Evolutionary conservation across 2,329 filamentous ascomycete genomes (phyloP).

Genomic region (Aspergillus terreus): DNA sequence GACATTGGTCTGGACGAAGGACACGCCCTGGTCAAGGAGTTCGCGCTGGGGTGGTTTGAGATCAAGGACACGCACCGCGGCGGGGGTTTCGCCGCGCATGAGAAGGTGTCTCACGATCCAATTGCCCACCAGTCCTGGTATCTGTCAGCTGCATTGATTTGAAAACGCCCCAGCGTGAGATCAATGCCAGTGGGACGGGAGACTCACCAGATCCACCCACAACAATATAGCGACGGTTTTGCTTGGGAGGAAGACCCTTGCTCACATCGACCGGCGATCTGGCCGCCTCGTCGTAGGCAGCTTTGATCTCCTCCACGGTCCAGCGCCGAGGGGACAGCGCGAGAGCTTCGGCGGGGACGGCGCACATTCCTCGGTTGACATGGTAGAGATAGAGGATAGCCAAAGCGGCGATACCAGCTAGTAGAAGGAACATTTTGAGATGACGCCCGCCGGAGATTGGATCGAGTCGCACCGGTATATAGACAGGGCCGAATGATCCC

Average conservation of each 20-base stretch:
- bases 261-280: constrained; percentile 29
- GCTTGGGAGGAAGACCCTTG: constrained; percentile 34
- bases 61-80: constrained; percentile 54
- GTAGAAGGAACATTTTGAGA: constrained; percentile 10
- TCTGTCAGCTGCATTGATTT: constrained; percentile 3
- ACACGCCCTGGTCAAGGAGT: constrained; percentile 43
- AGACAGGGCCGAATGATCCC: no score
- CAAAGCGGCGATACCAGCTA: constrained; percentile 16
- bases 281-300: constrained; percentile 26
- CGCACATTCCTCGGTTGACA: constrained; percentile 26
- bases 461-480: no score
- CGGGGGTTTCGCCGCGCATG: constrained; percentile 49
- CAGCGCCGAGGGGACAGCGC: constrained; percentile 27
- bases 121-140: constrained; percentile 52
- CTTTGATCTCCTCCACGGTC: constrained; percentile 31
- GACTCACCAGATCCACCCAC: constrained; percentile 37
- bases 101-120: constrained; percentile 54
- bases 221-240: constrained; percentile 36
- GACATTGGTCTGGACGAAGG: constrained; percentile 50
- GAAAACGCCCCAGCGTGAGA: not conserved
- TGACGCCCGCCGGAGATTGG: no score
- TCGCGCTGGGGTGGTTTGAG: constrained; percentile 43
- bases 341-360: constrained; percentile 24
- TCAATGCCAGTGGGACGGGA: not conserved
- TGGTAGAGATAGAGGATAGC: constrained; percentile 23